Evolutionary conservation across 1,284 basidiomycete genomes (phyloP), one percentile per base, ranked within the genome.

Genomic region (Pascua sp.): DNA sequence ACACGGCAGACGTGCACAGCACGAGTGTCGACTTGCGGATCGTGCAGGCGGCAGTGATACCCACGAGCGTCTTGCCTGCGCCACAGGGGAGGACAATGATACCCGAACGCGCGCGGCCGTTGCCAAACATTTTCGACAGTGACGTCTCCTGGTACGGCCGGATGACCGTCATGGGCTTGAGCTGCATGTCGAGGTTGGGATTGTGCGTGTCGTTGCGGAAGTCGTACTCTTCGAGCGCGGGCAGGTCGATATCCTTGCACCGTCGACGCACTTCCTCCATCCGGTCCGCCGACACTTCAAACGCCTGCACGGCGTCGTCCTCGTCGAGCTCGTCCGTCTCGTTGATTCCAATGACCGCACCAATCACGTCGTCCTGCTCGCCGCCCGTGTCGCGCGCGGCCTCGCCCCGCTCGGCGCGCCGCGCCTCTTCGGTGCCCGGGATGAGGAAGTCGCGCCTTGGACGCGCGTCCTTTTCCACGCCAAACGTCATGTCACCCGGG

Each of bases 21-120:
- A 98, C 93, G n/a, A 99, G 83, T 69, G 92, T 95, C 38, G 92
- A 96, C 81, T 99, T 99, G 80, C 97, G 97, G 80, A 98, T 96
- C 16, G 96, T 98, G 71, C 94, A 98, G 11, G 96, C 96, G 4
- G 96, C 96, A 0, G 96, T 98, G 70, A 99, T 98, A 15, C 96
- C 96, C 8, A 98, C 96, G 5, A 99, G 84, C 11, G 96, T 98
- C 81, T 99, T 98, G 48, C 96, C 96, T 38, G 96, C 96, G 60
- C 96, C 96, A 72, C 96, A 99, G 42, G 96, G 96, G 38, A 99
- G 81, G 5, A 99, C 96, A 63, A 99, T 98, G 67, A 99, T 98
- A 4, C 96, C 96, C 49, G 94, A 98, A 56, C 94, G 85, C 47
- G 94, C 94, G 71, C 94, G 92, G 50, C 93, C 94, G 75, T 98